These are phyloP conservation scores for Crithidia sp. DNA, from an alignment of 208 protist species.

Conservation along the genomic window DNA sequence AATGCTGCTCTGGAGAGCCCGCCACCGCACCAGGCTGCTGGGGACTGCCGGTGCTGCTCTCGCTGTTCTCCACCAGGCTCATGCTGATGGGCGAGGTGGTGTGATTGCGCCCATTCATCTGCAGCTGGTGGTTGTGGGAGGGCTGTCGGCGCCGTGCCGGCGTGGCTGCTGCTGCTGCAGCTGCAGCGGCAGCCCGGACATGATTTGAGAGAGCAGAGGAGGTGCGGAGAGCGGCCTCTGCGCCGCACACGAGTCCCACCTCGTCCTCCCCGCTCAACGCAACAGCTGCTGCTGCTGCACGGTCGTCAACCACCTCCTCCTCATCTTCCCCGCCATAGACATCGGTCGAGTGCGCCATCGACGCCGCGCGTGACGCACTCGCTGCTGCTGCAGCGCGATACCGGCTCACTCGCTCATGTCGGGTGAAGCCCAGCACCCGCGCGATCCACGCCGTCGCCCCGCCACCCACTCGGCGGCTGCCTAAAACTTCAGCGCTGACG, in stretches of 20 bases:
- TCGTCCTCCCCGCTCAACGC: background rate
- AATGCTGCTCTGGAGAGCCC: background rate
- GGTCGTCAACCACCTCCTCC: background rate
- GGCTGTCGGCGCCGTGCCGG: slow-evolving; percentile 6
- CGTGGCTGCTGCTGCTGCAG: background rate
- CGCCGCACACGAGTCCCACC: background rate
- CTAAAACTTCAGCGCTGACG: too few species aligned
- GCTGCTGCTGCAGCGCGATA: background rate
- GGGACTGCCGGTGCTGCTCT: slow-evolving; percentile 27
- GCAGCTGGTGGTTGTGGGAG: background rate
- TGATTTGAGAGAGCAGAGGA: background rate
- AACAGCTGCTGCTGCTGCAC: background rate
- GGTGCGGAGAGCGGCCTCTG: background rate
- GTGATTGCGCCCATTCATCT: background rate
- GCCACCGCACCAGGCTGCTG: slow-evolving; percentile 6
- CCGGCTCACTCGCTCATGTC: slow-evolving; percentile 6
- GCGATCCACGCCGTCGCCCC: slow-evolving; percentile 20
- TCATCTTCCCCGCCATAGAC: background rate
- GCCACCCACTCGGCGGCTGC: background rate
- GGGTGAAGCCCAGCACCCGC: slow-evolving; percentile 15
- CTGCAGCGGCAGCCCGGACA: background rate
- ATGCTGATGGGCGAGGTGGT: slow-evolving; percentile 27
- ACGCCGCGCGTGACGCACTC: slow-evolving; percentile 3
- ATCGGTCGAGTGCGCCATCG: background rate
- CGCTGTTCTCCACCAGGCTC: slow-evolving; percentile 13